Percentiles rank a stretch among this genome's conserved stretches.
phyloP scores from a whole-genome alignment of 2,329 filamentous ascomycete genomes.

The Mycosphaerella arachidis region DNA sequence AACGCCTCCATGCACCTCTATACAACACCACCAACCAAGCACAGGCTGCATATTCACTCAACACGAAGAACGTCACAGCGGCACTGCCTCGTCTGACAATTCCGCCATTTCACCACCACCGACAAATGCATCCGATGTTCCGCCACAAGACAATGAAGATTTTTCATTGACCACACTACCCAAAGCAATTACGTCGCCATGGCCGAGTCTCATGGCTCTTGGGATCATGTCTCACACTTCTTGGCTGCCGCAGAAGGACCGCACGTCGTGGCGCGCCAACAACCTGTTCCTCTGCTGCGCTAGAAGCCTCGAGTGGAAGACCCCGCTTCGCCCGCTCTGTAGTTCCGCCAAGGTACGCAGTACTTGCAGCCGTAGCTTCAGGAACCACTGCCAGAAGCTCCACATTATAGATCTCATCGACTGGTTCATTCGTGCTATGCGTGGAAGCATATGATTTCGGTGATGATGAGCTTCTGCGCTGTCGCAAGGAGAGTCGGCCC shows the following conservation, averaged over 20 bases:
- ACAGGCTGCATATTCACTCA: background rate
- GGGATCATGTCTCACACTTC: background rate
- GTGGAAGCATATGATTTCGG: background rate
- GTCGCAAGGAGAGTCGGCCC: background rate
- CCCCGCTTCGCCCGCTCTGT: constrained; percentile 1
- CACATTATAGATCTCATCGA: background rate
- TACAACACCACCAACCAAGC: background rate
- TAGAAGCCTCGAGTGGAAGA: background rate
- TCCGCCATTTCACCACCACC: background rate
- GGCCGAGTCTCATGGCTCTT: background rate
- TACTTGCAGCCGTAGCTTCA: background rate
- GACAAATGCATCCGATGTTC: background rate
- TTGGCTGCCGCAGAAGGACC: background rate
- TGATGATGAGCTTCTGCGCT: background rate
- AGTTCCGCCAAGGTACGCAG: background rate
- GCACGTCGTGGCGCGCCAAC: background rate
- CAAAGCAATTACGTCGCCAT: background rate
- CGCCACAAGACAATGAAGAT: background rate
- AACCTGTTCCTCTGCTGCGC: background rate
- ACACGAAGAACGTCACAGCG: background rate
- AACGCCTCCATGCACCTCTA: background rate
- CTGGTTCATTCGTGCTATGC: background rate
- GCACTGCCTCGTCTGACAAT: background rate
- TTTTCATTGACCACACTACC: background rate
- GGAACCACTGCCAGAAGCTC: background rate